Base-by-base conservation (phyloP, 345 rosid genomes). In the Hibiscus trionum region DNA sequence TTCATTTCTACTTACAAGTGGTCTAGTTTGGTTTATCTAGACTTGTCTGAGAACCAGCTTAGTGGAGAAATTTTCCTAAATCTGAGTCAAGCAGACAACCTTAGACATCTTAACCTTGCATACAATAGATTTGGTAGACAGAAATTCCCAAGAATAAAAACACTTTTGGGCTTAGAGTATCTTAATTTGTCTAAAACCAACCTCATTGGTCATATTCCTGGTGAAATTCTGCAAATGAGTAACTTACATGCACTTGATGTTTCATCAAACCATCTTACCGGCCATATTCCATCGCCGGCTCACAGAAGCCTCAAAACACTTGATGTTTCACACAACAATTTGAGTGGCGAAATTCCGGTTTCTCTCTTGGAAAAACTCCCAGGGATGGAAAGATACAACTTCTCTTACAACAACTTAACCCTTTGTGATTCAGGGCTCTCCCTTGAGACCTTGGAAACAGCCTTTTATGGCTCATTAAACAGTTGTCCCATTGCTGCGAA, bases 401-500 rank as follows among this genome's bases (percentile, higher is more conserved):
- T 93, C 83, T 91, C 98, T 57, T 85, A 82, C 89, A 93, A 93
- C 82, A 93, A 90, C 86, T 78, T 93, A 61, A 88, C 91, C 72
- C 80, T 93, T 16, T 93, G 98, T 77, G 82, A 86, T 12, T 72
- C 80, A 11, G 80, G 82, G 61, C 76, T 90, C 61, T 80, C 90
- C 5, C 76, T 63, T 0, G 82, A 86, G 71, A 83, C 82, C 71
- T 52, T 91, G 24, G 69, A 64, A 70, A 77, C 72, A 31, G 87
- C 83, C 61, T 93, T 93, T 79, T 79, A 75, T 72, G 97, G 97
- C 7, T 85, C 88, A 35, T 69, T 80, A 27, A 88, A 83, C 72
- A 85, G 82, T 83, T 93, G 98, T 70, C 98, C 97, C 9, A 87
- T 93, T n/a, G 96, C 97, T 68, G 96, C 93, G 46, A 84, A 93